Evolutionary conservation across 116 monocot genomes (phyloP).

Genomic region (Trichopus zeylanicus): DNA sequence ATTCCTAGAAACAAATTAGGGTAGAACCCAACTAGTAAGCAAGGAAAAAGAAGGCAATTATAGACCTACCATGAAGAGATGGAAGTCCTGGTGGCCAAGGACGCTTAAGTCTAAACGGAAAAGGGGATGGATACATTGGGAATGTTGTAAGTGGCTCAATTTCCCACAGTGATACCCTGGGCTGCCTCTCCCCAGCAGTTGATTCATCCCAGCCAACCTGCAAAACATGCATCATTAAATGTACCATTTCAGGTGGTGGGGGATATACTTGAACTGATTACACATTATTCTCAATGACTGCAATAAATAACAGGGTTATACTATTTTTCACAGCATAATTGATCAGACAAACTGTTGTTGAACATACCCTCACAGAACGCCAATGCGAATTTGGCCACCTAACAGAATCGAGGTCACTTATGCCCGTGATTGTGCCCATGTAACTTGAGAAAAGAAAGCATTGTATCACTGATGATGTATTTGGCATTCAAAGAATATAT

Average conservation of each 20-base stretch:
- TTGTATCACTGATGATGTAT: not conserved
- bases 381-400: conserved; percentile 90
- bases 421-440: conserved; percentile 95
- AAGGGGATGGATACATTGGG: conserved; percentile 84
- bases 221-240: no score
- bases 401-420: conserved; percentile 75
- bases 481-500: not conserved
- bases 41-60: not conserved
- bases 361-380: conserved; percentile 81
- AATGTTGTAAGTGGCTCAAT: conserved; percentile 89
- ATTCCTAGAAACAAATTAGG: no score
- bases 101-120: conserved; percentile 68
- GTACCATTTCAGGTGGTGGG: not conserved
- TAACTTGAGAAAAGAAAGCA: conserved; percentile 38
- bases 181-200: conserved; percentile 82
- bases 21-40: not conserved
- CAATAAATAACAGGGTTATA: no score
- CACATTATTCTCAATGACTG: no score
- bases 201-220: conserved; percentile 97
- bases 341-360: not conserved
- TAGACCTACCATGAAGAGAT: conserved; percentile 37
- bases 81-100: conserved; percentile 75
- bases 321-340: no score
- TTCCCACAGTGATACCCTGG: conserved; percentile 90
- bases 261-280: not conserved